A percentile compares a stretch with the other conserved stretches of the same genome.
These are phyloP conservation scores for Glonium stellatum DNA, from an alignment of 495 filamentous ascomycete genomes.

Conservation along the genomic window DNA sequence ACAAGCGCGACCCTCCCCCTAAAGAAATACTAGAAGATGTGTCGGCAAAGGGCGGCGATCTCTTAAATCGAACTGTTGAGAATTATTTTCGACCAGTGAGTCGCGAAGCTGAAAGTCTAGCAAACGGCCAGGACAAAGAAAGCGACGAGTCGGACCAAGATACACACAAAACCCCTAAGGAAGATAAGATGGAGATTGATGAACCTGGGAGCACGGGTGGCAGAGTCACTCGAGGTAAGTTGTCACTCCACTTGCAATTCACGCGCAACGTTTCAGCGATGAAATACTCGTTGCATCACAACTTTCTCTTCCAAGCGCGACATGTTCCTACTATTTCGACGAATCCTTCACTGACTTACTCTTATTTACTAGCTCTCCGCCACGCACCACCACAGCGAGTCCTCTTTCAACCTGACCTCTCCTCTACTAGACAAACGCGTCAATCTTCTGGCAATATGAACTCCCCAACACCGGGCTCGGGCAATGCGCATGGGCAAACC, in stretches of 20 bases:
- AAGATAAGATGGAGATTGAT: slow-evolving; percentile 52
- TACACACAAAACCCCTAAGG: slow-evolving; percentile 49
- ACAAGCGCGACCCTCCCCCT: slow-evolving; percentile 68
- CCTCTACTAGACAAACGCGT: slow-evolving; percentile 52
- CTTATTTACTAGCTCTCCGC: slow-evolving; percentile 48
- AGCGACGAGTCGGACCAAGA: slow-evolving; percentile 45
- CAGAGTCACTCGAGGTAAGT: slow-evolving; percentile 52
- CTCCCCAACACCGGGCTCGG: slow-evolving; percentile 35
- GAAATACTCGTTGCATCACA: slow-evolving; percentile 1
- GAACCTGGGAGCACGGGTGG: slow-evolving; percentile 54
- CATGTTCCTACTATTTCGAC: background rate
- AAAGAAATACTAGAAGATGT: slow-evolving; percentile 72
- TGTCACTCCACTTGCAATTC: background rate
- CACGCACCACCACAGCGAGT: slow-evolving; percentile 72
- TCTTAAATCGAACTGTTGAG: slow-evolving; percentile 68
- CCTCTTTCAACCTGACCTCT: slow-evolving; percentile 73
- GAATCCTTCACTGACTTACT: background rate
- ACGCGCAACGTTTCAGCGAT: background rate
- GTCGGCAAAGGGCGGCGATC: slow-evolving; percentile 65
- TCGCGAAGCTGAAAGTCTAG: slow-evolving; percentile 34
- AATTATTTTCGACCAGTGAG: slow-evolving; percentile 50
- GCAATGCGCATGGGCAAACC: slow-evolving; percentile 9
- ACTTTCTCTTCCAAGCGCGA: background rate
- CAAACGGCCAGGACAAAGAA: slow-evolving; percentile 29
- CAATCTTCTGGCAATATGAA: slow-evolving; percentile 46